Percentiles rank a stretch among this genome's conserved stretches.
These are phyloP conservation scores for Albophoma yamanashiensis DNA, from an alignment of 2,329 filamentous ascomycete species.

Conservation along the genomic window DNA sequence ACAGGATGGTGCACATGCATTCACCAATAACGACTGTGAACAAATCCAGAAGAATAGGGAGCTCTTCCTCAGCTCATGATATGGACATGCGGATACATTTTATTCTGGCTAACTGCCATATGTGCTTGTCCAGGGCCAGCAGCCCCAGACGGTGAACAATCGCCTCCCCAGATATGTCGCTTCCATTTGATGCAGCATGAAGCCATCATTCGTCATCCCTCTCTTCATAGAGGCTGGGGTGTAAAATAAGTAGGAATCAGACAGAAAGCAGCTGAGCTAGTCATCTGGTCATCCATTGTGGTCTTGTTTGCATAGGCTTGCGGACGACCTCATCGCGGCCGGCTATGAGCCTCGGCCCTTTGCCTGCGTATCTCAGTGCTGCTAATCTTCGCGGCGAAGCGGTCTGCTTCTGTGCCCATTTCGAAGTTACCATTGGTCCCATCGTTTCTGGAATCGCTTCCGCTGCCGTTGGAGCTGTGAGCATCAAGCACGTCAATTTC, in stretches of 20 bases:
- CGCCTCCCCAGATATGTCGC: background rate
- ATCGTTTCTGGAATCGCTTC: constrained; percentile 10
- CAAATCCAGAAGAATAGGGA: no score
- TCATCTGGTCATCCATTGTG: background rate
- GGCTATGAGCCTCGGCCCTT: constrained; percentile 22
- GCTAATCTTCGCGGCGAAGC: constrained; percentile 78
- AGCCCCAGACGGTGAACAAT: background rate
- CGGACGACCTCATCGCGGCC: background rate
- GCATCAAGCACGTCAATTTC: constrained; percentile 83
- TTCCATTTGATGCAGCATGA: background rate
- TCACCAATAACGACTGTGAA: no score
- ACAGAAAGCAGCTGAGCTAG: background rate
- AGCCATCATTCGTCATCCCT: background rate
- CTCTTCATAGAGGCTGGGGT: background rate
- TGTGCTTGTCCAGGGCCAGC: background rate
- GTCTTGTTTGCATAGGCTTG: background rate
- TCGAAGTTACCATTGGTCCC: constrained; percentile 26
- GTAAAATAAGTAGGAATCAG: background rate
- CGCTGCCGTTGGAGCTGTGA: constrained; percentile 25
- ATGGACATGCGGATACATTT: no score
- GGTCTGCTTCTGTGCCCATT: constrained; percentile 27
- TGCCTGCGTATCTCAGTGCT: constrained; percentile 69
- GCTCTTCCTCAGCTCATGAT: no score
- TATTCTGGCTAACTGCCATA: background rate
- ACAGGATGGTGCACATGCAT: no score